Percentiles rank a stretch among this genome's conserved stretches.
Evolutionary conservation across 306 rosid species (phyloP).

Genomic region (Prunus padus): DNA sequence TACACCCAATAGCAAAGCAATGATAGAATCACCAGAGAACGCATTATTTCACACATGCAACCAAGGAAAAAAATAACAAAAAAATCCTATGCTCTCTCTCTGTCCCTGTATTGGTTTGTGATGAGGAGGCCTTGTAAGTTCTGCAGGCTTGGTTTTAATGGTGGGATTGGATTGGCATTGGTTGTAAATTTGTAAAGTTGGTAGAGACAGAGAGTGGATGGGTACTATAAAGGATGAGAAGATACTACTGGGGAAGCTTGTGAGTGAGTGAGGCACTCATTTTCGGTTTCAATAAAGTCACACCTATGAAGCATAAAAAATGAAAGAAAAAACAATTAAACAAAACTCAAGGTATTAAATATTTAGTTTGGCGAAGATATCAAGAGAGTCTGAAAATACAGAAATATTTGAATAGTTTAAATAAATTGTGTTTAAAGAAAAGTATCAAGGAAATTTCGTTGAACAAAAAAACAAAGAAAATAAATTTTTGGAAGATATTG

Average conservation of each 20-base stretch:
- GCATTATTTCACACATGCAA: slow-evolving; percentile 31
- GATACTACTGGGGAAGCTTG: background rate
- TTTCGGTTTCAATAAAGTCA: background rate
- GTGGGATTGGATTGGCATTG: background rate
- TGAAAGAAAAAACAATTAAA: too few relatives aligned
- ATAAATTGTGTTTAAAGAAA: too few relatives aligned
- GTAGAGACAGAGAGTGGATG: background rate
- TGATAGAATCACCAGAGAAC: slow-evolving; percentile 28
- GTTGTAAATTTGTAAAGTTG: background rate
- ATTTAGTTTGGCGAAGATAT: too few relatives aligned
- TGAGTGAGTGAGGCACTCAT: background rate
- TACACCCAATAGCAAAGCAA: slow-evolving; percentile 15
- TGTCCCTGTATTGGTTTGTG: background rate
- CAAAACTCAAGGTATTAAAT: too few relatives aligned
- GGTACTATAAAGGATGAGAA: background rate
- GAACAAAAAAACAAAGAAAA: too few relatives aligned
- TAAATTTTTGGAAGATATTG: too few relatives aligned
- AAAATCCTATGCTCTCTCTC: background rate
- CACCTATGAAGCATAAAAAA: background rate
- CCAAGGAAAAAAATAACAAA: background rate
- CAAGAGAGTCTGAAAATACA: too few relatives aligned
- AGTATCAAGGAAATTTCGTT: too few relatives aligned
- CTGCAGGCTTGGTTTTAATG: background rate
- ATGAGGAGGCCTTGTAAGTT: background rate
- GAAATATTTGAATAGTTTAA: too few relatives aligned